phyloP scores from a whole-genome alignment of 2,329 filamentous ascomycete species.

The Penicillium sp. region DNA sequence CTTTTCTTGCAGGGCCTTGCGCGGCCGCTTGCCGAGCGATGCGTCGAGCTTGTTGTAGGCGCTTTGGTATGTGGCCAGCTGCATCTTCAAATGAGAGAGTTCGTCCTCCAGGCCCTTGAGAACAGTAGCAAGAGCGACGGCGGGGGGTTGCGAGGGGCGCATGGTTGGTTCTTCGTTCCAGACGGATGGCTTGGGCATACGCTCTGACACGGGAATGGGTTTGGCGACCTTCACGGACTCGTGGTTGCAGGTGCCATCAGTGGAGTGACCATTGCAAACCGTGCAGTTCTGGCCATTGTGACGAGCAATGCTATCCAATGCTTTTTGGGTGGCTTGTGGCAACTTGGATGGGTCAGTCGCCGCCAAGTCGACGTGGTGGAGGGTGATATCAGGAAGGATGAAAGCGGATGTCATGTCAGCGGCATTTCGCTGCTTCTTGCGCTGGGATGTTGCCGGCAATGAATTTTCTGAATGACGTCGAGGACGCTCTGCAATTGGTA shows the following conservation, averaged over 20 bases:
- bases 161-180: conserved; percentile 53
- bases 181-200: conserved; percentile 34
- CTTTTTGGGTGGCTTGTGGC: conserved; percentile 35
- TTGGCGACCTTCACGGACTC: conserved; percentile 40
- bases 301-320: conserved; percentile 36
- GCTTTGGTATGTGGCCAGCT: conserved; percentile 54
- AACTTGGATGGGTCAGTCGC: conserved; percentile 27
- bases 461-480: conserved; percentile 40
- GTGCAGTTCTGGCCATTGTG: conserved; percentile 50
- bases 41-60: conserved; percentile 61
- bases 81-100: conserved; percentile 63
- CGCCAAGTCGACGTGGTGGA: conserved; percentile 31
- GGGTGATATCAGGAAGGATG: conserved; percentile 55
- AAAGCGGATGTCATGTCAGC: conserved; percentile 57
- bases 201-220: conserved; percentile 44
- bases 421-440: conserved; percentile 42
- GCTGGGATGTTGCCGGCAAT: conserved; percentile 42
- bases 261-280: conserved; percentile 42
- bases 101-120: conserved; percentile 77
- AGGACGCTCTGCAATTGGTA: conserved; percentile 23
- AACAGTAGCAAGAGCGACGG: conserved; percentile 66
- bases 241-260: conserved; percentile 31
- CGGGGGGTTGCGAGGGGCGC: conserved; percentile 58
- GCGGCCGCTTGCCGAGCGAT: conserved; percentile 55
- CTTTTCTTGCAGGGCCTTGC: conserved; percentile 52